These are phyloP conservation scores for Cardiospermum halicacabum DNA, from an alignment of 345 rosid genomes.

Conservation along the genomic window DNA sequence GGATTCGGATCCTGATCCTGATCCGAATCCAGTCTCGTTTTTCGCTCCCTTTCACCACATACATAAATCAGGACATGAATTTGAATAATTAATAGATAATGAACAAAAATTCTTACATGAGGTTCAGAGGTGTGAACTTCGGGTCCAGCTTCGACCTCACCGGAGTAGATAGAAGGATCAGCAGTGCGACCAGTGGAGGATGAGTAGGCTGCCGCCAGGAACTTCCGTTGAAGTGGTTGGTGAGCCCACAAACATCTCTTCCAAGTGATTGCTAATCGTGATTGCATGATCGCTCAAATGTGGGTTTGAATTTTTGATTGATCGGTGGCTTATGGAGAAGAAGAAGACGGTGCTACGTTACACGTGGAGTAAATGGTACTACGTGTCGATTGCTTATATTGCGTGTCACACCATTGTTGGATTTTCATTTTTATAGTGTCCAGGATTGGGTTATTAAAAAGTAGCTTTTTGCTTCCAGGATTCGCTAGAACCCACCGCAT, in stretches of 20 bases:
- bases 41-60: slow-evolving; percentile 32
- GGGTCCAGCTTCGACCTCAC: slow-evolving; percentile 40
- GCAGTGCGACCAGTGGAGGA: slow-evolving; percentile 34
- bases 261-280: slow-evolving; percentile 33
- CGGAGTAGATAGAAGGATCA: slow-evolving; percentile 32
- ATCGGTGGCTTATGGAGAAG: too few relatives aligned
- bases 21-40: slow-evolving; percentile 36
- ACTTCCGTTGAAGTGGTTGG: slow-evolving; percentile 12
- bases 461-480: slow-evolving; percentile 6
- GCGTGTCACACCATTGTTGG: slow-evolving; percentile 6
- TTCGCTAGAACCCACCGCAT: not conserved
- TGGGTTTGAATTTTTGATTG: not conserved
- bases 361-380: slow-evolving; percentile 6
- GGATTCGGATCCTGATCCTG: slow-evolving; percentile 20
- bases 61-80: not conserved
- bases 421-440: not conserved
- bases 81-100: not conserved
- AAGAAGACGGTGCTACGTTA: not conserved
- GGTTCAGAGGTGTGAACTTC: slow-evolving; percentile 38
- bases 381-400: slow-evolving; percentile 24
- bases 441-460: slow-evolving; percentile 12
- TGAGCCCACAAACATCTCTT: slow-evolving; percentile 11
- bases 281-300: slow-evolving; percentile 19
- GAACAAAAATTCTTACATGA: slow-evolving; percentile 27
- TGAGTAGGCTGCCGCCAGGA: slow-evolving; percentile 21